Evolutionary conservation across 192 early-diverging fungal species (phyloP), one percentile per base, ranked within the genome.

Genomic region (Mortierella claussenii): DNA sequence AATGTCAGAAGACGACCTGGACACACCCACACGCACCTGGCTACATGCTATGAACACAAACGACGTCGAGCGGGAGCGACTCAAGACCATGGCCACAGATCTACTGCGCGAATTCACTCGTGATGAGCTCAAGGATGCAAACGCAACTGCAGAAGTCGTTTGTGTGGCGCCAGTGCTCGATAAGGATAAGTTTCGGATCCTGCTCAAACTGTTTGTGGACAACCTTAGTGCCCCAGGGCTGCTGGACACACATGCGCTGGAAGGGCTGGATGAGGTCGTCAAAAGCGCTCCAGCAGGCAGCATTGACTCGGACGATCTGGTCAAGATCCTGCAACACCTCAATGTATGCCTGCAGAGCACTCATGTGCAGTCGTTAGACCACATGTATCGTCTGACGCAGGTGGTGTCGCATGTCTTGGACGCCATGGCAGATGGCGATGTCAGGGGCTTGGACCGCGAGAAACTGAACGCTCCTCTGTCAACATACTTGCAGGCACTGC

Each of bases 341-440:
- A 37, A 37, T 17, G n/a, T 28, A 11, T 36, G 26, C 23, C 13
- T 63, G 49, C 45, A 61, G 6, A 47, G 7, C 28, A 46, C 59
- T 1, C 44, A 46, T 17, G 1, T 13, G 5, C 55, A 57, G 36
- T 57, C 55, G 6, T n/a, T 31, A 32, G 47, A 48, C 9, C 21
- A 61, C 32, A 30, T 30, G 5, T 36, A 33, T 21, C 43, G 46
- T 7, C 28, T 61, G n/a, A 61, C 46, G 5, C 20, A 47, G 15
- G 60, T 49, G 3, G 33, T 63, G 15, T 52, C 60, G 15, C 24
- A 10, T 18, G 49, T 63, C 0, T 36, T 63, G 4, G 60, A 51
- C 15, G 48, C 47, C 49, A 63, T 63, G 60, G 60, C 49, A 9
- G 43, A 43, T 31, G n/a, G 32, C 36, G 24, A 42, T n/a, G 32